Conservation (phyloP, 2,329 filamentous ascomycete species). For the Rutstroemia sp. region DNA sequence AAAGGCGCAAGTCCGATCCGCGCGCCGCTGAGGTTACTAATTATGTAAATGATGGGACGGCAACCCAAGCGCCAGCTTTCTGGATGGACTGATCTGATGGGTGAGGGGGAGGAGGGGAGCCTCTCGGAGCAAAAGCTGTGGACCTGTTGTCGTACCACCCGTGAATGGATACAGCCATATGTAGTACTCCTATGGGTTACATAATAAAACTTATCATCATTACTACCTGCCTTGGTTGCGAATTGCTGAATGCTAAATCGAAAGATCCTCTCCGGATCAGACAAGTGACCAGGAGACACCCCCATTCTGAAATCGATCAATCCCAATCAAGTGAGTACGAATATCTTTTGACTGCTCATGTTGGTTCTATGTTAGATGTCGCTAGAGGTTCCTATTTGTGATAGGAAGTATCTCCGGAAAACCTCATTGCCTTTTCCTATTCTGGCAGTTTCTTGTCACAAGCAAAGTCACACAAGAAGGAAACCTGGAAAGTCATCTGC, state of each 20-base stretch:
- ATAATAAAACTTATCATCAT: not conserved
- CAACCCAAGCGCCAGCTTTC: not conserved
- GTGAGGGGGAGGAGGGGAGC: not conserved
- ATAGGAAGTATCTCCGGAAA: not conserved
- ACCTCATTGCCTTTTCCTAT: not conserved
- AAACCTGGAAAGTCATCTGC: slow-evolving; percentile 2
- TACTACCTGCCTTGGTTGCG: not conserved
- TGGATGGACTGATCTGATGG: not conserved
- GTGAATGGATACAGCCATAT: not conserved
- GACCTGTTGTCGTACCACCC: slow-evolving; percentile 8
- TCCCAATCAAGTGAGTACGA: no score
- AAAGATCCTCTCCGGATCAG: not conserved
- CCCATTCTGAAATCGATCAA: not conserved
- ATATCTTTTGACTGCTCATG: not conserved
- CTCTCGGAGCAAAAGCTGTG: slow-evolving; percentile 8
- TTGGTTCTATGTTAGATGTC: not conserved
- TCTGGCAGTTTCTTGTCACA: not conserved
- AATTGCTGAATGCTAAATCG: not conserved
- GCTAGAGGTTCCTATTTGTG: not conserved
- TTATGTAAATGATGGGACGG: not conserved
- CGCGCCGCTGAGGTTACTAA: not conserved
- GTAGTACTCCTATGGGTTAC: not conserved
- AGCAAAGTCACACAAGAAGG: not conserved
- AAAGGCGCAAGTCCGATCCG: not conserved
- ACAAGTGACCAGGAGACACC: not conserved